Conservation (phyloP, 257 asterid genomes). For the Lithospermum erythrorhizon region DNA sequence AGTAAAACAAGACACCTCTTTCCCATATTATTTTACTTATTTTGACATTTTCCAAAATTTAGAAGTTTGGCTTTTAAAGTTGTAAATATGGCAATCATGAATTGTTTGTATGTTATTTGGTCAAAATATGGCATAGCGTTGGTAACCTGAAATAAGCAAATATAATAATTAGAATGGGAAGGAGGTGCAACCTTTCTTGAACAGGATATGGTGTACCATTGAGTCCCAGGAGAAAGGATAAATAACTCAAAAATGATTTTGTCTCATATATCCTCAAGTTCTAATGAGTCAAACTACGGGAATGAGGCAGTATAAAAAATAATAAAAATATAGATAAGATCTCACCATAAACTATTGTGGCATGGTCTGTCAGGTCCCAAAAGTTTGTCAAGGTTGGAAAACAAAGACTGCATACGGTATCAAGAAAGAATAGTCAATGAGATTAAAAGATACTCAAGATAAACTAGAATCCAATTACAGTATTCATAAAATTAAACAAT, state of each 20-base stretch:
- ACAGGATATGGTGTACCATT: too few species aligned
- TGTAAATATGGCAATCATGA: neutral
- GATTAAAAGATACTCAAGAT: neutral
- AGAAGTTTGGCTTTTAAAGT: neutral
- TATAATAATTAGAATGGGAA: neutral
- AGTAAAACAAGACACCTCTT: too few species aligned
- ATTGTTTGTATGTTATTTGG: neutral
- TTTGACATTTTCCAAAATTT: neutral
- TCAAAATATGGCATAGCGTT: neutral
- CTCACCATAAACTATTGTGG: constrained; percentile 81
- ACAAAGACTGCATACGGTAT: constrained; percentile 48
- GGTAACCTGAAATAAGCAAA: too few species aligned
- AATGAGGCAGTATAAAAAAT: neutral
- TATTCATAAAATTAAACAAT: neutral
- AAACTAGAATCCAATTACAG: neutral
- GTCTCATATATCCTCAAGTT: neutral
- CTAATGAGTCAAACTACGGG: neutral
- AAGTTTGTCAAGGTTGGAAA: constrained; percentile 68
- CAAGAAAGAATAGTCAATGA: neutral
- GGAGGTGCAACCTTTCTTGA: neutral
- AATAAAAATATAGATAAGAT: constrained; percentile 3
- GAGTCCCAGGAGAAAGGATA: neutral
- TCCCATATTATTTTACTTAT: too few species aligned
- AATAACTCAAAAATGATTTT: neutral
- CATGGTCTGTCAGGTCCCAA: constrained; percentile 87